These are phyloP conservation scores for Dactylorhiza incarnata DNA, from an alignment of 106 monocot species.

Conservation along the genomic window DNA sequence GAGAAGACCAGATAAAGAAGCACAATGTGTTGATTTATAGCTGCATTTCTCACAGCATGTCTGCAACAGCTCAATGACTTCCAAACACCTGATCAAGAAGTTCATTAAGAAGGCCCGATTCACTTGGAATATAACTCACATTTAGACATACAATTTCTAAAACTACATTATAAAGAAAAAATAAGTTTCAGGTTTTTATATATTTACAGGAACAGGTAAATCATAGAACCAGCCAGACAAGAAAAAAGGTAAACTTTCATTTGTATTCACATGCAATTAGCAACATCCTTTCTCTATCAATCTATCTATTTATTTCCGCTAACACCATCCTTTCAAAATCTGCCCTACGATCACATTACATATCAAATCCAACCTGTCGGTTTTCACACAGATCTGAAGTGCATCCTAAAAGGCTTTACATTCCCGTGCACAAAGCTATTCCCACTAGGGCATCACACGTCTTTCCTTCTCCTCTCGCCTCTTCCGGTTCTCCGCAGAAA, in stretches of 20 bases:
- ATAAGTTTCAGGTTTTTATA: neutral
- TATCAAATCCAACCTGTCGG: too few relatives aligned
- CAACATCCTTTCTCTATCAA: neutral
- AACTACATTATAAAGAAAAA: neutral
- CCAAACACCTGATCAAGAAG: constrained; percentile 55
- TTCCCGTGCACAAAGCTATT: too few relatives aligned
- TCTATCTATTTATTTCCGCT: too few relatives aligned
- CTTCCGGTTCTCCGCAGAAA: too few relatives aligned
- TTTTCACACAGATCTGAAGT: too few relatives aligned
- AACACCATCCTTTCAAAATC: too few relatives aligned
- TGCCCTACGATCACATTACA: too few relatives aligned
- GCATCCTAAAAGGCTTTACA: too few relatives aligned
- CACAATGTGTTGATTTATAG: constrained; percentile 89
- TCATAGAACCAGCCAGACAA: neutral
- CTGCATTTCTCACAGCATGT: constrained; percentile 81
- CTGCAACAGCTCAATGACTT: constrained; percentile 70
- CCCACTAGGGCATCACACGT: too few relatives aligned
- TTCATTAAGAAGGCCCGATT: neutral
- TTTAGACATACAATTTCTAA: neutral
- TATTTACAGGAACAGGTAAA: neutral
- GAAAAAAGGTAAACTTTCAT: neutral
- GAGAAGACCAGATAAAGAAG: constrained; percentile 68
- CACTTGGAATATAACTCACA: neutral
- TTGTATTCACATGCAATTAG: neutral
- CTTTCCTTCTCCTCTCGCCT: too few relatives aligned